Conservation (phyloP, 495 filamentous ascomycete species). For the Podospora conica region DNA sequence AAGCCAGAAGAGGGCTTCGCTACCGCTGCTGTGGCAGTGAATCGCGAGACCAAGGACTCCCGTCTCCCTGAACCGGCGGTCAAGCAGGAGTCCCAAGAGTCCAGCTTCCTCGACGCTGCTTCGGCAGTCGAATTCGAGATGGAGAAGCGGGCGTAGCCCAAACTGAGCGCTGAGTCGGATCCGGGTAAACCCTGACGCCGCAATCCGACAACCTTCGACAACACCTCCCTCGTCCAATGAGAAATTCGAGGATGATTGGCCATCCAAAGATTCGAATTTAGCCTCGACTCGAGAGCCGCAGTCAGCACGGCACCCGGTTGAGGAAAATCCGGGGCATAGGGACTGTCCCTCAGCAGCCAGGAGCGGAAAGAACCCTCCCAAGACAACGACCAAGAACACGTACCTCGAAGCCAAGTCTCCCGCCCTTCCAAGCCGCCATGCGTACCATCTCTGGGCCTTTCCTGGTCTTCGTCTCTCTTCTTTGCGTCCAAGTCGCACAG, state of each 20-base stretch:
- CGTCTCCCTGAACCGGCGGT: too few relatives aligned
- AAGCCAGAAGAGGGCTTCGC: too few relatives aligned
- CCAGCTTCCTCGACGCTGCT: too few relatives aligned
- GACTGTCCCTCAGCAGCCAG: not conserved
- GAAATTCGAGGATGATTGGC: not conserved
- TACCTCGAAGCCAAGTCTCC: not conserved
- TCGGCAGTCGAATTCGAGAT: too few relatives aligned
- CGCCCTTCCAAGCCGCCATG: not conserved
- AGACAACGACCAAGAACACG: not conserved
- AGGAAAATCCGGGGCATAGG: not conserved
- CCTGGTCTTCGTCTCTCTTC: not conserved
- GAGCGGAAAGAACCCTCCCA: not conserved
- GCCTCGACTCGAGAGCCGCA: not conserved
- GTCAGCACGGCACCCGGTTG: not conserved
- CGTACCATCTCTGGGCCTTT: not conserved
- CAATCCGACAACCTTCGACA: not conserved
- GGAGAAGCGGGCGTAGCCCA: too few relatives aligned
- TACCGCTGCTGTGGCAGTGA: too few relatives aligned
- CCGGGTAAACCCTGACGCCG: not conserved
- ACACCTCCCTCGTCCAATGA: not conserved
- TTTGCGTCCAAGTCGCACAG: not conserved
- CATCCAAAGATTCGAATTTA: not conserved
- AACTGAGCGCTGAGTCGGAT: not conserved
- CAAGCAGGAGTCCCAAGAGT: too few relatives aligned
- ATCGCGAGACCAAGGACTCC: too few relatives aligned